phyloP scores from a whole-genome alignment of 768 basidiomycete species.

The Amanita fuliginea region DNA sequence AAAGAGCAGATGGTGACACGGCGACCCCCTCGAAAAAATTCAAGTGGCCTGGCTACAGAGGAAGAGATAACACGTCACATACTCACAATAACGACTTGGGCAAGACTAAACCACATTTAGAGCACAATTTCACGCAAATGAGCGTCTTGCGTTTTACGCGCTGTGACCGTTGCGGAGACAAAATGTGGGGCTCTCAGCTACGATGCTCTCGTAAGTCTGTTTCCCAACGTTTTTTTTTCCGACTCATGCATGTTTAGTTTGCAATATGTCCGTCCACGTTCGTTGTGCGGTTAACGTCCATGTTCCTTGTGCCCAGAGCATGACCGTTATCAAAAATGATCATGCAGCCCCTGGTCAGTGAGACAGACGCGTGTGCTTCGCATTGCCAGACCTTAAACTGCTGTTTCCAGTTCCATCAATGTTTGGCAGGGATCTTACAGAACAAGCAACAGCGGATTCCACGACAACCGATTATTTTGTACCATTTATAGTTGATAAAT shows the following conservation, averaged over 20 bases:
- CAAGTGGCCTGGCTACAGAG: conserved; percentile 58
- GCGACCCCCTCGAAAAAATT: conserved; percentile 48
- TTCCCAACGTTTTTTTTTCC: background rate
- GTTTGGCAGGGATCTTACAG: conserved; percentile 83
- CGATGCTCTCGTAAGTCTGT: conserved; percentile 73
- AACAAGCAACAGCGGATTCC: conserved; percentile 69
- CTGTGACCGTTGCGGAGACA: conserved; percentile 95
- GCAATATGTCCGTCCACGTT: conserved; percentile 78
- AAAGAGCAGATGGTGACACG: conserved; percentile 35
- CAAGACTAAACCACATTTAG: conserved; percentile 31
- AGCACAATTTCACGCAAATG: conserved; percentile 85
- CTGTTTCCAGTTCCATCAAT: conserved; percentile 64
- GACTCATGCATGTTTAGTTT: conserved; percentile 35
- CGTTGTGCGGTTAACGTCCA: conserved; percentile 70
- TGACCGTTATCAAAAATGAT: conserved; percentile 21
- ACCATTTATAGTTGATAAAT: conserved; percentile 90
- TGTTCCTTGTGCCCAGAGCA: conserved; percentile 50
- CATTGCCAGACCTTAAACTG: conserved; percentile 3
- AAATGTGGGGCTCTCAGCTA: conserved; percentile 97
- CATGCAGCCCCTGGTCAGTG: conserved; percentile 28
- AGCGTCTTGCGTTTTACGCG: conserved; percentile 82
- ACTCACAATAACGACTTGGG: conserved; percentile 21
- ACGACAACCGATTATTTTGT: conserved; percentile 50
- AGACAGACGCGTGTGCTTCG: conserved; percentile 5
- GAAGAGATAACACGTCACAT: conserved; percentile 24